Base-by-base conservation (phyloP, 148 eudicot genomes). In the Camellia lanceoleosa region DNA sequence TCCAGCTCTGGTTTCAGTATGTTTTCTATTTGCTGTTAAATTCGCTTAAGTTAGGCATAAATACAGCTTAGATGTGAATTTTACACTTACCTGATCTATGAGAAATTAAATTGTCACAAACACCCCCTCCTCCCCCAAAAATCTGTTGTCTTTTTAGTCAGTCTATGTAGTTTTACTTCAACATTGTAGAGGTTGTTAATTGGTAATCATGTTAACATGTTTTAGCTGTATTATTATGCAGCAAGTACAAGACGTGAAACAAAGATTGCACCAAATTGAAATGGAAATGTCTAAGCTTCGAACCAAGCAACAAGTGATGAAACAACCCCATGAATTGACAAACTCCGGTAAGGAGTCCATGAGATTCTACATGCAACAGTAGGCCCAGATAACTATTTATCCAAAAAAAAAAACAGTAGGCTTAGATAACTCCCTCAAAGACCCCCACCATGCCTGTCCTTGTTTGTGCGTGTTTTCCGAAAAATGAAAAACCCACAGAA, bases 181-280 rank as follows among this genome's bases (percentile, higher is more conserved):
- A 5, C 18, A 56, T 43, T 7, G 43, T 66, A 19, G 63, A 67
- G 41, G 15, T 70, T 6, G n/a, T 56, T 59, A 30, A 20, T 59
- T 65, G 18, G 55, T 56, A 58, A 65, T 44, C 44, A 12, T 61
- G 73, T 7, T 68, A 5, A 56, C 7, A 15, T 69, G 68, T 46
- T 68, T 68, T 68, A 44, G 23, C 30, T 75, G 49, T 75, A 19
- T 75, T 69, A n/a, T 60, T 52, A 19, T 81, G 84, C 88, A 81
- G 90, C 80, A 84, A 80, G 81, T 86, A 79, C 75, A 79, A 68
- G 79, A 80, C 58, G 80, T 86, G 71, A 88, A 80, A 82, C 64
- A 70, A 44, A 85, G 78, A 30, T 44, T 86, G 82, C 77, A 19
- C 20, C 83, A 86, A 80, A 79, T 88, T 42, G 88, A 88, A 81